A percentile compares a stretch with the other conserved stretches of the same genome.
phyloP scores from a whole-genome alignment of 2,329 filamentous ascomycete genomes.

The Trichoderma lentiforme region DNA sequence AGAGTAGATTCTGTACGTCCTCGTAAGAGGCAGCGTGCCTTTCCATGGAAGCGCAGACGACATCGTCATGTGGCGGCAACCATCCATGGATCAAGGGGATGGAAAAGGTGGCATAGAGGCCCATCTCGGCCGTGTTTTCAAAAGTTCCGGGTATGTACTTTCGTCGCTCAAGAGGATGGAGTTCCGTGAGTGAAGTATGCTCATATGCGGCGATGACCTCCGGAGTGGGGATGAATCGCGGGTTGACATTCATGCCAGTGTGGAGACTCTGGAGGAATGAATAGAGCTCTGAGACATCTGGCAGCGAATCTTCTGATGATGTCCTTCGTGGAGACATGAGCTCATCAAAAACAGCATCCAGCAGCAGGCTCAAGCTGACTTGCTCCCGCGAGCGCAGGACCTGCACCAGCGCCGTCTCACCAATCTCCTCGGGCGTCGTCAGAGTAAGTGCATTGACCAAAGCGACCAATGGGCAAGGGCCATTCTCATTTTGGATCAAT shows the following conservation, averaged over 20 bases:
- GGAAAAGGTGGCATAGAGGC: constrained; percentile 84
- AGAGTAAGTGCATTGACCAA: constrained; percentile 89
- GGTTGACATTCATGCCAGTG: constrained; percentile 98
- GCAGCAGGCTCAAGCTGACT: constrained; percentile 77
- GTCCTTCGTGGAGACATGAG: constrained; percentile 74
- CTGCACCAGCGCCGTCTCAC: constrained; percentile 70
- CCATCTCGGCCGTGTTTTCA: constrained; percentile 82
- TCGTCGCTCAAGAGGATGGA: constrained; percentile 49
- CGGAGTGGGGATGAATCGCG: constrained; percentile 67
- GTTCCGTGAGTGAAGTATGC: constrained; percentile 51
- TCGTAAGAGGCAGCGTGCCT: constrained; percentile 83
- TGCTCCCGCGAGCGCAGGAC: constrained; percentile 78
- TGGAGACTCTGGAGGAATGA: constrained; percentile 83
- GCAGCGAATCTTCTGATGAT: constrained; percentile 61
- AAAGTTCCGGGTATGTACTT: constrained; percentile 67
- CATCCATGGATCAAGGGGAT: constrained; percentile 91
- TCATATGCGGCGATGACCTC: constrained; percentile 47
- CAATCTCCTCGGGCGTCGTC: constrained; percentile 64
- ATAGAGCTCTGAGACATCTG: constrained; percentile 86
- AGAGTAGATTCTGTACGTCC: constrained; percentile 84
- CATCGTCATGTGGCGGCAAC: constrained; percentile 68
- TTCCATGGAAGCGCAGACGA: constrained; percentile 65
- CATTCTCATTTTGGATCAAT: constrained; percentile 88
- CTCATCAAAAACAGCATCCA: constrained; percentile 91
- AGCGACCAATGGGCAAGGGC: constrained; percentile 88